Evolutionary conservation across 768 basidiomycete species (phyloP), one percentile per base, ranked within the genome.

Genomic region (Coprinellus micaceus): DNA sequence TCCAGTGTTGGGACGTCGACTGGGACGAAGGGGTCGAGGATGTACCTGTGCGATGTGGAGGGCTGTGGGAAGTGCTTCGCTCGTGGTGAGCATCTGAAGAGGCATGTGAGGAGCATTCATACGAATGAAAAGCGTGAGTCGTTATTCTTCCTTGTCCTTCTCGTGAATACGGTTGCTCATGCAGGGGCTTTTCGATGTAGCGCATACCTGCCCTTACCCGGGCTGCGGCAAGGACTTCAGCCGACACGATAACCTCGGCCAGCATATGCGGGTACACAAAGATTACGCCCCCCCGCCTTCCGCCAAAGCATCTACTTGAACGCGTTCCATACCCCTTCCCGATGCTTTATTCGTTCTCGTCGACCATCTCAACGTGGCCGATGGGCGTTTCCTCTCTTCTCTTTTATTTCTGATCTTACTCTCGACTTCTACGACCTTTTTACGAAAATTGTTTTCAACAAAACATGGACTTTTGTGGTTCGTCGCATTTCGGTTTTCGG

Each of bases 41-140:
- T 82, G 62, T 91, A 91, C 68, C 74, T 82, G 47, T 94, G 92
- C 75, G 80, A 81, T 57, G 91, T 94, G 25, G 80, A 82, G 15
- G 91, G 85, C 4, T 95, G 94, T 68, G 88, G 87, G 41, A 94
- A 94, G 72, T 89, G 86, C 63, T 95, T 96, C 70, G 85, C 87
- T 33, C 79, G 94, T 28, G 88, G 88, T 21, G 94, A 96, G 71
- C 94, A 96, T 68, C 73, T 96, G 60, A 94, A 94, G 77, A 77
- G 94, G 60, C 93, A 95, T 68, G 81, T 94, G 39, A 74, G 91
- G 62, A 88, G 87, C 64, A 92, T 95, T 53, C 93, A 95, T 71
- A 94, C 93, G 22, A 82, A 94, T 69, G 92, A 94, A 68, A 94
- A 92, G 76, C 93, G 93, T 94, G 66, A 70, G 91, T 81, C n/a